Evolutionary conservation across 441 rosid species (phyloP).

Genomic region (Mallotus repandus): DNA sequence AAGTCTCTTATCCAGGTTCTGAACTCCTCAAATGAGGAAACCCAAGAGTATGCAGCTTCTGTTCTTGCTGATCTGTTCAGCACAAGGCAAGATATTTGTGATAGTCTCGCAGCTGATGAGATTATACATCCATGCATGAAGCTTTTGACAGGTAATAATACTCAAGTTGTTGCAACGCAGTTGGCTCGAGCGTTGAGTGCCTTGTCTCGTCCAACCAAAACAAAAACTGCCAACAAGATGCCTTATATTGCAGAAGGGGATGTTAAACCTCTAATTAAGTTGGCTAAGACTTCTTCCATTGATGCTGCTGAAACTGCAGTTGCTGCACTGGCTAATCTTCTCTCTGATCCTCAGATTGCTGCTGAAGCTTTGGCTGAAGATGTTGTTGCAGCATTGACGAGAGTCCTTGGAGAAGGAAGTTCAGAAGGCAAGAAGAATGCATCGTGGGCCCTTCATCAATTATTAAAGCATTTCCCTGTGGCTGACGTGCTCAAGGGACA

Average conservation of each 20-base stretch:
- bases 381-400: conserved; percentile 73
- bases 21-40: conserved; percentile 70
- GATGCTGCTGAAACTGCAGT: conserved; percentile 81
- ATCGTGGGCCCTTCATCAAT: conserved; percentile 74
- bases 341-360: conserved; percentile 73
- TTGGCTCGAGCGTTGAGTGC: conserved; percentile 87
- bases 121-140: conserved; percentile 69
- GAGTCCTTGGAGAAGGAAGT: conserved; percentile 83
- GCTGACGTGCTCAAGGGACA: conserved; percentile 70
- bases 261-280: conserved; percentile 73
- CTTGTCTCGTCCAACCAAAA: conserved; percentile 69
- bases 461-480: conserved; percentile 75
- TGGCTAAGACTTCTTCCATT: conserved; percentile 72
- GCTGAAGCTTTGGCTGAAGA: conserved; percentile 83
- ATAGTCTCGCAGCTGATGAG: conserved; percentile 75
- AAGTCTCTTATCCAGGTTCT: conserved; percentile 77
- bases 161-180: conserved; percentile 75
- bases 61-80: conserved; percentile 80
- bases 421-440: conserved; percentile 79
- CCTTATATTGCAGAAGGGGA: conserved; percentile 60
- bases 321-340: conserved; percentile 79
- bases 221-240: conserved; percentile 54
- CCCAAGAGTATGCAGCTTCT: conserved; percentile 79
- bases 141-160: conserved; percentile 70
- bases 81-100: conserved; percentile 75